Percentiles rank a stretch among this genome's conserved stretches.
phyloP scores from a whole-genome alignment of 495 filamentous ascomycete genomes.

The Penicillium coffeae region DNA sequence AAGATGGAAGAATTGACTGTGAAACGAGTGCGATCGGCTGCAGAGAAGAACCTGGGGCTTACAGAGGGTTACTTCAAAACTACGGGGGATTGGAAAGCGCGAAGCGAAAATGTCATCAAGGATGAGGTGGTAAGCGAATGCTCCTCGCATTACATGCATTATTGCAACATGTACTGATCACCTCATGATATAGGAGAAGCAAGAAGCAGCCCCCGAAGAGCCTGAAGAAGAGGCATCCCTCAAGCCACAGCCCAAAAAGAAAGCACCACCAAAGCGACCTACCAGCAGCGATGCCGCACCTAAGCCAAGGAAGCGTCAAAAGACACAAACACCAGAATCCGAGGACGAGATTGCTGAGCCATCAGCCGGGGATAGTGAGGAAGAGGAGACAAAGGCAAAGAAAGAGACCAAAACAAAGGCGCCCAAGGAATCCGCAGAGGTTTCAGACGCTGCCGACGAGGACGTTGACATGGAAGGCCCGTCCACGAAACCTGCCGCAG shows the following conservation, averaged over 20 bases:
- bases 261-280: conserved; percentile 24
- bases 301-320: conserved; percentile 35
- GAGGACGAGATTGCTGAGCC: conserved; percentile 21
- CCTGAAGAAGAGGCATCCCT: conserved; percentile 12
- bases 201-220: conserved; percentile 22
- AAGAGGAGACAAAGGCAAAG: conserved; percentile 19
- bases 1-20: conserved; percentile 68
- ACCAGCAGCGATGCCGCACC: conserved; percentile 16
- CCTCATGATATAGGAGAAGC: conserved; percentile 21
- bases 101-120: conserved; percentile 71
- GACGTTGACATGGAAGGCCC: neutral
- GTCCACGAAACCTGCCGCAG: conserved; percentile 1
- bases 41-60: conserved; percentile 63
- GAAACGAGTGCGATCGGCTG: conserved; percentile 64
- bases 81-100: conserved; percentile 66
- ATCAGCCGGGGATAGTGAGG: conserved; percentile 20
- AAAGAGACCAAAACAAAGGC: neutral
- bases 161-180: conserved; percentile 3
- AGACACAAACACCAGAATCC: conserved; percentile 28
- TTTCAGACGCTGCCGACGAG: conserved; percentile 21
- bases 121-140: conserved; percentile 62
- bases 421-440: conserved; percentile 13
- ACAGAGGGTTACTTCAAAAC: conserved; percentile 65
- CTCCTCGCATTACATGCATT: neutral
- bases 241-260: conserved; percentile 18